Percentiles rank a stretch among this genome's conserved stretches.
These are phyloP conservation scores for Colletotrichum theobromicola DNA, from an alignment of 2,329 filamentous ascomycete species.

Conservation along the genomic window DNA sequence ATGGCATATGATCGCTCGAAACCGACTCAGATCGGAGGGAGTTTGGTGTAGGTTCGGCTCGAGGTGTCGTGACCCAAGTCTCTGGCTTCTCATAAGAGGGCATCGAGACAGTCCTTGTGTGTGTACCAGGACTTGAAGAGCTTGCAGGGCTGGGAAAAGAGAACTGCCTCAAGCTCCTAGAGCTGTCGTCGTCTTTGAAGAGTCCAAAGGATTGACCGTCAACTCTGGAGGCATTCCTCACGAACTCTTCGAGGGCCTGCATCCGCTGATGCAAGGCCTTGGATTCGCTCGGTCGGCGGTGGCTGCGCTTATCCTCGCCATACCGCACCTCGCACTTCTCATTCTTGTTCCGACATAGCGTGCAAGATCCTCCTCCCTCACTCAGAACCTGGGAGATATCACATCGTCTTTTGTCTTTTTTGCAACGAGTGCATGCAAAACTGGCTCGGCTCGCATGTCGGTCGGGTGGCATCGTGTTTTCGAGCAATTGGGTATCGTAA, in stretches of 20 bases:
- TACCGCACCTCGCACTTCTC: slow-evolving; percentile 17
- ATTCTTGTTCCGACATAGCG: slow-evolving; percentile 14
- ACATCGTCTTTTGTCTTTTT: slow-evolving; percentile 17
- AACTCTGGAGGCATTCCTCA: background rate
- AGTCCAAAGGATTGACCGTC: background rate
- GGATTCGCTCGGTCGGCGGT: slow-evolving; percentile 5
- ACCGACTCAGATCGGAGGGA: background rate
- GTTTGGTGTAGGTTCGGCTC: background rate
- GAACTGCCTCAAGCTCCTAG: background rate
- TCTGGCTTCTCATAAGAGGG: background rate
- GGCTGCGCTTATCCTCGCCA: slow-evolving; percentile 17
- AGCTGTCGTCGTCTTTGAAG: background rate
- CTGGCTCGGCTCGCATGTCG: slow-evolving; percentile 17
- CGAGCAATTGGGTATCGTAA: background rate
- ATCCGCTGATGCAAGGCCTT: slow-evolving; percentile 12
- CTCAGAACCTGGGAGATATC: slow-evolving; percentile 12
- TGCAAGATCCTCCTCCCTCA: slow-evolving; percentile 2
- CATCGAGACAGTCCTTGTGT: background rate
- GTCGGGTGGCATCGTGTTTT: background rate
- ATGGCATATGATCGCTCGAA: background rate
- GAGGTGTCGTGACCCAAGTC: background rate
- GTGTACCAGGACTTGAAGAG: background rate
- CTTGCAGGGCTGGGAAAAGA: slow-evolving; percentile 1
- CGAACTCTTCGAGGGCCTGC: slow-evolving; percentile 14
- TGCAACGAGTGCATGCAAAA: slow-evolving; percentile 17